Percentiles rank a stretch among this genome's conserved stretches.
These are phyloP conservation scores for Hericium coralloides DNA, from an alignment of 768 basidiomycete species.

Conservation along the genomic window DNA sequence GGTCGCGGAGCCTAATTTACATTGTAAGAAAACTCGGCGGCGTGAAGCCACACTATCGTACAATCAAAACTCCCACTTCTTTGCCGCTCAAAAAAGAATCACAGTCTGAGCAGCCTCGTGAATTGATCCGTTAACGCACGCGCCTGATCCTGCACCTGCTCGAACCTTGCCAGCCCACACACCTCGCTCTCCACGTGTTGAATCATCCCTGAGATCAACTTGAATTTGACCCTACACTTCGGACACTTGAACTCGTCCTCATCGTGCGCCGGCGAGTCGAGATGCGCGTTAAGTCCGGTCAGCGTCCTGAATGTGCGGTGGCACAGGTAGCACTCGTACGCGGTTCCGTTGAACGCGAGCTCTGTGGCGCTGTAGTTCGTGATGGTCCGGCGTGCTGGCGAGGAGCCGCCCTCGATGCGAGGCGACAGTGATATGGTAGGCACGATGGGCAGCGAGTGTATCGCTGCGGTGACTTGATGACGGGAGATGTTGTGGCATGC, in stretches of 20 bases:
- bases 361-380: slow-evolving; percentile 22
- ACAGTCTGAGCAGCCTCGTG: slow-evolving; percentile 14
- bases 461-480: slow-evolving; percentile 27
- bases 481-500: slow-evolving; percentile 25
- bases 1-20: no score
- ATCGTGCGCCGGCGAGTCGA: slow-evolving; percentile 37
- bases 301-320: slow-evolving; percentile 33
- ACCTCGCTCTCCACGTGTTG: slow-evolving; percentile 36
- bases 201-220: slow-evolving; percentile 30
- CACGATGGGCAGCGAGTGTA: slow-evolving; percentile 24
- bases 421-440: slow-evolving; percentile 27
- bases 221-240: slow-evolving; percentile 26
- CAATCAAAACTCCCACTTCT: neutral
- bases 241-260: slow-evolving; percentile 34
- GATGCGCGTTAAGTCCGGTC: slow-evolving; percentile 47
- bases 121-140: slow-evolving; percentile 23
- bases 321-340: slow-evolving; percentile 61
- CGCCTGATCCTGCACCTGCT: slow-evolving; percentile 21
- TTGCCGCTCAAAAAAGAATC: neutral
- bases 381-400: neutral
- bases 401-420: slow-evolving; percentile 16
- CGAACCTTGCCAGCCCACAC: slow-evolving; percentile 27
- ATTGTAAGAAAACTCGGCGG: no score
- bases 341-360: slow-evolving; percentile 30
- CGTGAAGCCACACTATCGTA: neutral